A percentile compares a stretch with the other conserved stretches of the same genome.
Evolutionary conservation across 202 grass and related monocot species (phyloP).

Genomic region (Setaria italica): DNA sequence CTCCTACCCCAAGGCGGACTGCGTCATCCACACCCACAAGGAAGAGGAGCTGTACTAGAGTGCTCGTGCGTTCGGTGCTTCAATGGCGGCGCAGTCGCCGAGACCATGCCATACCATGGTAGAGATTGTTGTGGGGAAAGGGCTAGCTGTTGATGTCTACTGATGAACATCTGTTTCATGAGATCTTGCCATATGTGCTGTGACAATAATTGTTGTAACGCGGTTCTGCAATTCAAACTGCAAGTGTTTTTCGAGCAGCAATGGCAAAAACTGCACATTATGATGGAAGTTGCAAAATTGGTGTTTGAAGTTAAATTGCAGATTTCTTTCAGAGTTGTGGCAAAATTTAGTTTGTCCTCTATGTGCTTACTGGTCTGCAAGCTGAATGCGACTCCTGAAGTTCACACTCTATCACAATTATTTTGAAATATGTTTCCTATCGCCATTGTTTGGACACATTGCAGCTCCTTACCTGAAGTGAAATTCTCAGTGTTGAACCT

Average conservation of each 20-base stretch:
- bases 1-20: conserved; percentile 71
- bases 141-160: conserved; percentile 3
- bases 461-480: background rate
- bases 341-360: background rate
- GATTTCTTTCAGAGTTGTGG: background rate
- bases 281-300: background rate
- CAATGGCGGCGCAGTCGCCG: background rate
- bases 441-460: background rate
- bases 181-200: conserved; percentile 5
- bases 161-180: conserved; percentile 31
- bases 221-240: conserved; percentile 34
- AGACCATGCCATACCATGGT: background rate
- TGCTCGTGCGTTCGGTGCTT: background rate
- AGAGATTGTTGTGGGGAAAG: background rate
- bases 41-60: conserved; percentile 74
- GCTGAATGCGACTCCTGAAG: background rate
- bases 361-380: background rate
- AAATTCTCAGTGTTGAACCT: background rate
- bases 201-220: conserved; percentile 47
- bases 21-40: conserved; percentile 84
- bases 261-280: background rate
- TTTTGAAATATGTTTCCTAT: background rate
- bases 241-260: background rate
- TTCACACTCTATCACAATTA: background rate
- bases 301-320: background rate